Percentiles rank a stretch among this genome's conserved stretches.
Conservation (phyloP, 371 early-diverging fungal species). For the Apophysomyces elegans region DNA sequence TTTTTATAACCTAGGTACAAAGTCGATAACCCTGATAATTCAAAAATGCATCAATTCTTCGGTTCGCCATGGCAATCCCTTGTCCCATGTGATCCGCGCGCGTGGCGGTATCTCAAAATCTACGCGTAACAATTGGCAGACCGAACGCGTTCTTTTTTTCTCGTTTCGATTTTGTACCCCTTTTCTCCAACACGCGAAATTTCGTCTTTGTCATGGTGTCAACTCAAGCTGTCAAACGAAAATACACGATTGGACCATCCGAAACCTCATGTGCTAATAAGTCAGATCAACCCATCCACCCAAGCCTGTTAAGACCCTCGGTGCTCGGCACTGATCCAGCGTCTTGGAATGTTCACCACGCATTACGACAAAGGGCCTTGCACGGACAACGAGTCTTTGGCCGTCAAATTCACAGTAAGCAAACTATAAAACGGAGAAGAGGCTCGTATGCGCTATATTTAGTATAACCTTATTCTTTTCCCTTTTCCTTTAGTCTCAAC, state of each 20-base stretch:
- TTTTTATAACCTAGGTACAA: no score
- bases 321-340: conserved; percentile 1
- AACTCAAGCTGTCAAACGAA: neutral
- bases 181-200: neutral
- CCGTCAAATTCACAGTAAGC: conserved; percentile 14
- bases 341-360: conserved; percentile 17
- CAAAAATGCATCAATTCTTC: no score
- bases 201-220: neutral
- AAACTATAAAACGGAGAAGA: neutral
- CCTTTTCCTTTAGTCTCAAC: conserved; percentile 4
- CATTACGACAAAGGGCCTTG: conserved; percentile 12
- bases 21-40: no score
- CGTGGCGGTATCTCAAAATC: no score
- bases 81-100: no score
- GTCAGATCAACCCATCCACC: neutral
- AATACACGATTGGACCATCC: neutral
- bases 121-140: no score
- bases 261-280: neutral
- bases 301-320: neutral
- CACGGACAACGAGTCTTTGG: conserved; percentile 16
- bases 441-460: no score
- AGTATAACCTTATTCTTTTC: conserved; percentile 4
- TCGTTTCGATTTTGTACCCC: neutral
- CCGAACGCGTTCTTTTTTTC: neutral
- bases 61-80: no score